Evolutionary conservation across 768 basidiomycete genomes (phyloP).

Genomic region (Termitomyces sp.): DNA sequence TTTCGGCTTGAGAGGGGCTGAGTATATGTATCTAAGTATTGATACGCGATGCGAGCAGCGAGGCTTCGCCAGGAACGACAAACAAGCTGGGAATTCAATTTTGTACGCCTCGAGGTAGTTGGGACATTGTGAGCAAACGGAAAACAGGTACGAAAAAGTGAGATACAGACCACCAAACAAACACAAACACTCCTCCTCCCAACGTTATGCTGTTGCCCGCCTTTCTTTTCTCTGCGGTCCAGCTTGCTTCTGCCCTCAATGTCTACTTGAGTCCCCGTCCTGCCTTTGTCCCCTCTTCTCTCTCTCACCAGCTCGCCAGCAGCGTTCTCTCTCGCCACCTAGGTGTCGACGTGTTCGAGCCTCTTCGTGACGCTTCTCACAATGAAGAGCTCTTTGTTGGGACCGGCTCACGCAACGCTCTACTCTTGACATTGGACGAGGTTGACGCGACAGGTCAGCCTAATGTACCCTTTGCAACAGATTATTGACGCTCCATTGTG

Average conservation of each 20-base stretch:
- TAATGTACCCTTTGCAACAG: neutral
- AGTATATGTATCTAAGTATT: constrained; percentile 42
- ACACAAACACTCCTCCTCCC: constrained; percentile 22
- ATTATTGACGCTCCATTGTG: constrained; percentile 6
- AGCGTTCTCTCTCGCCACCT: constrained; percentile 65
- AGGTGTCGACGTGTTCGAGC: constrained; percentile 65
- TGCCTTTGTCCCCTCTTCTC: constrained; percentile 29
- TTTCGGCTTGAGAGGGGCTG: constrained; percentile 38
- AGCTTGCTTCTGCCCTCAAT: constrained; percentile 45
- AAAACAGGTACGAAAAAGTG: no score
- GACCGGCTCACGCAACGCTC: constrained; percentile 42
- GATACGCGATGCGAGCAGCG: constrained; percentile 40
- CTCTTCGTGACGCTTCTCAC: constrained; percentile 33
- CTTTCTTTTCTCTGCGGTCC: constrained; percentile 30
- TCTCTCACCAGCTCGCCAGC: constrained; percentile 53
- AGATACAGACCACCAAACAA: no score
- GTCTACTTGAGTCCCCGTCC: constrained; percentile 56
- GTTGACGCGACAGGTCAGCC: constrained; percentile 50
- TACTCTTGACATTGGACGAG: constrained; percentile 58
- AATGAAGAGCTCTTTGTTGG: constrained; percentile 53
- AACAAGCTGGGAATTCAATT: constrained; percentile 47
- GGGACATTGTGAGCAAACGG: no score
- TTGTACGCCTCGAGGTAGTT: no score
- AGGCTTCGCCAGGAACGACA: constrained; percentile 44
- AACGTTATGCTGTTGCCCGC: constrained; percentile 22